Evolutionary conservation across 495 filamentous ascomycete genomes (phyloP).

Genomic region (Amniculicola lignicola): DNA sequence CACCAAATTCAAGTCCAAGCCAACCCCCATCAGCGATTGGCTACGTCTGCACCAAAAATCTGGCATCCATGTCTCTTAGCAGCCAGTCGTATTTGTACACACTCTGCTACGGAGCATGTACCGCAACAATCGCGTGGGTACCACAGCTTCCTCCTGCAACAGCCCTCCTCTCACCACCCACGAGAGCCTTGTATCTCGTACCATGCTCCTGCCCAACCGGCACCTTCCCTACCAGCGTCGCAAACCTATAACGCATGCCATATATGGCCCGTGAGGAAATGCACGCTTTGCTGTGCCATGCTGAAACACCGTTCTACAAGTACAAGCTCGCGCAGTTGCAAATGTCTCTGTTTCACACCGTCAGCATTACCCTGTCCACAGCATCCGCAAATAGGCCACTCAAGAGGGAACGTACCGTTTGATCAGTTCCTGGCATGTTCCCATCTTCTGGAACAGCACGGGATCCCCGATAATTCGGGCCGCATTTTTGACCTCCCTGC

Average conservation of each 20-base stretch:
- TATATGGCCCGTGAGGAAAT: neutral
- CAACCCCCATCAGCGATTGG: no score
- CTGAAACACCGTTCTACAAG: constrained; percentile 8
- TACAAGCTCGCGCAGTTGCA: constrained; percentile 35
- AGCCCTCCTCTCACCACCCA: no score
- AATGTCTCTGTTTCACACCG: constrained; percentile 27
- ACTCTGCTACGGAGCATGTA: no score
- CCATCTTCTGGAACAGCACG: constrained; percentile 90
- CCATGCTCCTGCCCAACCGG: no score
- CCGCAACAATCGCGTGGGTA: no score
- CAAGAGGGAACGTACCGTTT: constrained; percentile 65
- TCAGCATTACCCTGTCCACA: constrained; percentile 16
- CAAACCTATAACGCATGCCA: neutral
- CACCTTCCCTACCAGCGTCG: neutral
- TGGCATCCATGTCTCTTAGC: no score
- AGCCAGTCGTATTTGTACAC: no score
- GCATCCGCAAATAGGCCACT: no score
- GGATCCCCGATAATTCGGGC: constrained; percentile 96
- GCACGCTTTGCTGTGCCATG: neutral
- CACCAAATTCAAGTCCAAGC: no score
- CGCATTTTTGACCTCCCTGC: constrained; percentile 94
- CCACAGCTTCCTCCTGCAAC: no score
- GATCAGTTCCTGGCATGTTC: constrained; percentile 92
- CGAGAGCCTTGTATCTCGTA: no score
- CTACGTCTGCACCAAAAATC: no score